Base-by-base conservation (phyloP, 176 grass and related monocot genomes). In the Melocanna baccifera region DNA sequence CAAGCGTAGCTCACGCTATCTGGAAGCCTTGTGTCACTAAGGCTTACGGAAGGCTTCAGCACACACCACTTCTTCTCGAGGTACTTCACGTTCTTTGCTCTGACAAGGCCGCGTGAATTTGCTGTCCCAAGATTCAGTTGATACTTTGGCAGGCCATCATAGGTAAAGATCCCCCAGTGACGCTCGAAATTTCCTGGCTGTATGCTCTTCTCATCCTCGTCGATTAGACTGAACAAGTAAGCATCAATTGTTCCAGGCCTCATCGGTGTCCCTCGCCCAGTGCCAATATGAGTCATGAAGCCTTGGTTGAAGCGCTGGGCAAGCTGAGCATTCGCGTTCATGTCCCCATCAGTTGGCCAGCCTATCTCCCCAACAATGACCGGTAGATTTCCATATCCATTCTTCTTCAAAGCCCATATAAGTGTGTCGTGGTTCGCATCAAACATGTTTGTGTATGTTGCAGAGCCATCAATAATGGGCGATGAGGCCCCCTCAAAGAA, bases 171-270 rank as follows among this genome's bases (percentile, higher is more conserved):
- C 2, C 96, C 96, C 96, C 96, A 99, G 69, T 99, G 96, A n/a
- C 93, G 89, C 87, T 99, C 96, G 8, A 99, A 99, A 53, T 99
- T 96, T 41, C 96, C 96, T 30, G 96, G 96, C 57, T 96, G 96
- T 63, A 99, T 94, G 84, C 96, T 99, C 89, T 99, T 99, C 18
- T 89, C 84, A 22, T 99, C 96, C 86, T 99, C 96, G 19, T 99
- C 96, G 1, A 99, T 99, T 9, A 99, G 83, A 73, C 96, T 99
- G 83, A 99, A 99, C 12, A 99, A 62, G 86, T 99, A 99, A 0
- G 86, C 91, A 58, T 99, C 91, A 5, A 99, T 83, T 19, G 87
- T 84, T 11, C 90, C 96, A 3, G 93, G 89, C 46, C 96, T 77
- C 96, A 94, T 89, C 0, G 96, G 96, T 0, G 96, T 99, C 19